Evolutionary conservation across 306 rosid species (phyloP).

Genomic region (Senna tora): DNA sequence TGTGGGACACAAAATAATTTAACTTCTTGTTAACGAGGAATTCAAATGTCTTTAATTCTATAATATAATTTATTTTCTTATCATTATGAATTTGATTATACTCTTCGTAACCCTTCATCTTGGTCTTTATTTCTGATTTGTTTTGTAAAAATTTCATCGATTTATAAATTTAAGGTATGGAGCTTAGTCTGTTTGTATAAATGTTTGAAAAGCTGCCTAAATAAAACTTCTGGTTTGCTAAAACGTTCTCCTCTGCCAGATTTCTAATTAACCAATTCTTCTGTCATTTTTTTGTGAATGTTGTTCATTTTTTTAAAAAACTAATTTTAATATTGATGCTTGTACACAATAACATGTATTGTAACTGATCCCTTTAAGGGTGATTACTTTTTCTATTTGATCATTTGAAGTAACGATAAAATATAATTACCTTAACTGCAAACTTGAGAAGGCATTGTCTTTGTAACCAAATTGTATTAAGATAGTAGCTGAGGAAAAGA

Average conservation of each 20-base stretch:
- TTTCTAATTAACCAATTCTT: not conserved
- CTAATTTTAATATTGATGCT: not conserved
- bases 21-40: not conserved
- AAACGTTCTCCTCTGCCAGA: not conserved
- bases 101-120: not conserved
- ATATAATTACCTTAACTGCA: not conserved
- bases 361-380: not conserved
- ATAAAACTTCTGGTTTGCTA: not conserved
- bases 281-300: not conserved
- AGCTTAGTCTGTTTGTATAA: not conserved
- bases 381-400: too few relatives aligned
- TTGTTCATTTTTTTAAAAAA: not conserved
- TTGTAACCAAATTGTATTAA: not conserved
- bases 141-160: not conserved
- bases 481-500: not conserved
- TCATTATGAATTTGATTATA: not conserved
- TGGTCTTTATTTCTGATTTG: not conserved
- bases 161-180: not conserved
- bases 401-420: not conserved
- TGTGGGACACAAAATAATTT: not conserved
- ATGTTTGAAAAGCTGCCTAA: not conserved
- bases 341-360: not conserved
- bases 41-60: too few relatives aligned
- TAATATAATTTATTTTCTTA: not conserved
- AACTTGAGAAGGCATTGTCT: slow-evolving; percentile 3